Percentiles rank a stretch among this genome's conserved stretches.
Conservation (phyloP, 2,329 filamentous ascomycete species). For the Colletotrichum salicis region DNA sequence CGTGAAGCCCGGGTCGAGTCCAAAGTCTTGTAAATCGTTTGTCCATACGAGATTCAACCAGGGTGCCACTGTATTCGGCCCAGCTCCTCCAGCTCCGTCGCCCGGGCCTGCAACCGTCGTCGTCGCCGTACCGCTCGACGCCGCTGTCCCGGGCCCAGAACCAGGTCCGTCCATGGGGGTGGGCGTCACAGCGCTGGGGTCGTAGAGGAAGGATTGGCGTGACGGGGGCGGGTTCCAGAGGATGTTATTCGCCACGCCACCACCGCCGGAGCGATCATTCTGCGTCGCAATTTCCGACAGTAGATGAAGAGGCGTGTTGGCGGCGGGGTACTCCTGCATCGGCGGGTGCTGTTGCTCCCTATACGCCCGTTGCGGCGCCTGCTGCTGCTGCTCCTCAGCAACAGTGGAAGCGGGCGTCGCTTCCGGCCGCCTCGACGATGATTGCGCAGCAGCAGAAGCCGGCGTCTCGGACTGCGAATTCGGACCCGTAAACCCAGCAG, state of each 20-base stretch:
- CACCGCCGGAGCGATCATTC: slow-evolving; percentile 44
- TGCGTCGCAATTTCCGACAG: slow-evolving; percentile 66
- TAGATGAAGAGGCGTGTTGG: slow-evolving; percentile 65
- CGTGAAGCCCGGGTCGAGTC: slow-evolving; percentile 29
- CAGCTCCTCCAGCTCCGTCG: neutral
- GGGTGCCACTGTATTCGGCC: neutral
- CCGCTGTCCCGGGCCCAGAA: slow-evolving; percentile 6
- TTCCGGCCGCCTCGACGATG: neutral
- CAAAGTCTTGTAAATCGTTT: slow-evolving; percentile 28
- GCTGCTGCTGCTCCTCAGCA: slow-evolving; percentile 38
- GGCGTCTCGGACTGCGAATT: neutral
- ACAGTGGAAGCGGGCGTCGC: neutral
- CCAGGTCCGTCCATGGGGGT: slow-evolving; percentile 7
- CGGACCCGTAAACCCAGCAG: slow-evolving; percentile 3
- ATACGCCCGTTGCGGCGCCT: slow-evolving; percentile 34
- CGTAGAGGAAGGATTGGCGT: slow-evolving; percentile 52
- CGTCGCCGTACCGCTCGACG: slow-evolving; percentile 13
- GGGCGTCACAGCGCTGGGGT: slow-evolving; percentile 34
- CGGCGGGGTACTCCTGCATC: slow-evolving; percentile 45
- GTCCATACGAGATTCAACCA: slow-evolving; percentile 21
- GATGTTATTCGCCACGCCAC: slow-evolving; percentile 22
- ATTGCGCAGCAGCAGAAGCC: neutral
- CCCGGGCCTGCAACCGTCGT: neutral
- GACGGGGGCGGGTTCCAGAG: slow-evolving; percentile 39
- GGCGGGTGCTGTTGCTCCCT: slow-evolving; percentile 34